Evolutionary conservation across 2,329 filamentous ascomycete genomes (phyloP), one percentile per base, ranked within the genome.

Genomic region (Neofusicoccum laricinum): DNA sequence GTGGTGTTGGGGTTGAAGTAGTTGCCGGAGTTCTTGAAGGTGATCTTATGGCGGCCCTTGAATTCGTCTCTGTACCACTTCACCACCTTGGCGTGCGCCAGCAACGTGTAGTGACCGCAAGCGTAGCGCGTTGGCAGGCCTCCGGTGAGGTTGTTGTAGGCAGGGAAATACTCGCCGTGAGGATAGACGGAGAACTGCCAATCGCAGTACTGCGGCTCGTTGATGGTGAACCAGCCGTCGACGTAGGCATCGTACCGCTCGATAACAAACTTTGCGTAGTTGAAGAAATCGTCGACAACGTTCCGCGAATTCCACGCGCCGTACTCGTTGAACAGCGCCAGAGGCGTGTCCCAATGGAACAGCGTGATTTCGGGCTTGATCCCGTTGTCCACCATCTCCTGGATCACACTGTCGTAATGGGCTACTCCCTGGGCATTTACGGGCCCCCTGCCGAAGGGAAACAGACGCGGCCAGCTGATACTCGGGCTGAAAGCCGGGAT

Each of bases 1-100:
- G 73, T 74, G 36, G 72, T 73, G 58, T 77, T 77, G 17, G 76
- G 72, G 61, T 78, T 72, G 61, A 71, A 78, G 68, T 79, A 79
- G 69, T 80, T 78, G 2, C 76, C 78, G 0, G 70, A 73, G 64
- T 80, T 80, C 67, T 80, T 80, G 67, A 80, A 78, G 1, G 77
- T 78, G 61, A 80, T 80, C 15, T 75, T 71, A 15, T 76, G 2
- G 5, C 70, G 69, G 21, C 78, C 78, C 50, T 78, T 76, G 70
- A 80, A 82, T 65, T 79, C 79, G 15, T 80, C 72, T 49, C 81
- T 76, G 66, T 80, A 80, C 78, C 78, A 80, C 64, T 79, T 79
- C 2, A 76, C 75, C 5, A 80, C 73, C 67, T 78, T 78, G 21
- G 77, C 78, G 64, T 80, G 78, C 0, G 78, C 78, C 30, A 80